Evolutionary conservation across 2,329 filamentous ascomycete genomes (phyloP).

Genomic region (Fusarium sarcochroum): DNA sequence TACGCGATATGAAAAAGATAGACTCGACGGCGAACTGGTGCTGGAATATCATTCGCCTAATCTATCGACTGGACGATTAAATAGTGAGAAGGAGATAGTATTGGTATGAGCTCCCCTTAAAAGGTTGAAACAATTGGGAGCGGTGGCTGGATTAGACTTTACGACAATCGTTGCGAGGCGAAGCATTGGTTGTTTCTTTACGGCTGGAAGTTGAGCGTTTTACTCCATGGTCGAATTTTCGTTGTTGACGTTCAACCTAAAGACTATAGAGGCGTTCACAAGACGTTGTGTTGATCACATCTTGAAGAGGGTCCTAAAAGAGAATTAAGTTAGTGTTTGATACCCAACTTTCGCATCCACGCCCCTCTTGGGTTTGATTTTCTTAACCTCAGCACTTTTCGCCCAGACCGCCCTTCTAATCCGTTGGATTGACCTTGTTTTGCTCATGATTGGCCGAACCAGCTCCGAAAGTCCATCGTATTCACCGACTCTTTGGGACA

Average conservation of each 20-base stretch:
- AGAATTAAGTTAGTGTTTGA: constrained; percentile 34
- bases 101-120: background rate
- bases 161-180: constrained; percentile 2
- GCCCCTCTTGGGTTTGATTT: constrained; percentile 32
- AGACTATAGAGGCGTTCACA: constrained; percentile 37
- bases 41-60: constrained; percentile 64
- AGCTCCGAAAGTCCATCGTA: constrained; percentile 43
- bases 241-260: constrained; percentile 4
- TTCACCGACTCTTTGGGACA: constrained; percentile 58
- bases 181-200: constrained; percentile 22
- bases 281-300: constrained; percentile 37
- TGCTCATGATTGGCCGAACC: background rate
- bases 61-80: constrained; percentile 59
- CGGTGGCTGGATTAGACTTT: constrained; percentile 10
- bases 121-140: background rate
- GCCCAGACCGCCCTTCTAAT: background rate
- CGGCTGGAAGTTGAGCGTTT: constrained; percentile 7
- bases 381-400: background rate
- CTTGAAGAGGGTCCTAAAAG: constrained; percentile 19
- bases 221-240: constrained; percentile 2
- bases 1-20: constrained; percentile 68
- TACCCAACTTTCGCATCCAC: constrained; percentile 19
- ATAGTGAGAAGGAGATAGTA: background rate
- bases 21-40: constrained; percentile 70
- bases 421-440: background rate